Base-by-base conservation (phyloP, 1,139 yeast genomes). In the Blastobotrys elegans region DNA sequence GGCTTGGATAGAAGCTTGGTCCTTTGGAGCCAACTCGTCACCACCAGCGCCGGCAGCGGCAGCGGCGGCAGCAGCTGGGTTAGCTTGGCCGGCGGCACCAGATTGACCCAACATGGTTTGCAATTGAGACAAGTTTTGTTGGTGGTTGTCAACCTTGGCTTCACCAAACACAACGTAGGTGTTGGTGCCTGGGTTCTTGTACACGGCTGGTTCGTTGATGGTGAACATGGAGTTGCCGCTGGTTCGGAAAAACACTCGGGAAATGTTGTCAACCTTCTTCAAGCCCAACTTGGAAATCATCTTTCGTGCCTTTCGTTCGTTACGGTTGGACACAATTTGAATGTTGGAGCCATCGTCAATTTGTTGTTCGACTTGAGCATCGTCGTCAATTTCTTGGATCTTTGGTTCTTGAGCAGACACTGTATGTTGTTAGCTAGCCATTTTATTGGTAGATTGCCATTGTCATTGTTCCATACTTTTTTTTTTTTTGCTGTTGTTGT, bases 121-220 rank as follows among this genome's bases (percentile, higher is more conserved):
- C 39, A 59, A 57, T 40, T 50, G 55, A 44, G 65, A 67, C 35
- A 64, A 62, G 59, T 64, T 68, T 55, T 61, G 59, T 43, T 65
- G 66, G 56, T 67, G 71, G 50, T 88, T 95, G 70, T 89, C 96
- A 60, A 87, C 86, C 80, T 88, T 87, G 69, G 96, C 95, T 75
- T 90, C 97, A 73, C 98, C 98, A 64, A 92, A 90, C 58, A 92
- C 97, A 63, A 92, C 83, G 76, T 85, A 92, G 63, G 95, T 83
- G 69, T 97, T 96, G 66, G 96, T 94, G 62, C 84, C 78, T 45
- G 74, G 72, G 57, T 96, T 83, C 74, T 79, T 87, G 95, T 77
- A 92, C 53, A 92, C 98, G 62, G 90, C 97, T 70, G 98, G 98
- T 60, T 74, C 71, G 71, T 87, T 95, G 74, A 92, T 87, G 68